Evolutionary conservation across 2,329 filamentous ascomycete species (phyloP), one percentile per base, ranked within the genome.

Genomic region (Blastomyces silverae): DNA sequence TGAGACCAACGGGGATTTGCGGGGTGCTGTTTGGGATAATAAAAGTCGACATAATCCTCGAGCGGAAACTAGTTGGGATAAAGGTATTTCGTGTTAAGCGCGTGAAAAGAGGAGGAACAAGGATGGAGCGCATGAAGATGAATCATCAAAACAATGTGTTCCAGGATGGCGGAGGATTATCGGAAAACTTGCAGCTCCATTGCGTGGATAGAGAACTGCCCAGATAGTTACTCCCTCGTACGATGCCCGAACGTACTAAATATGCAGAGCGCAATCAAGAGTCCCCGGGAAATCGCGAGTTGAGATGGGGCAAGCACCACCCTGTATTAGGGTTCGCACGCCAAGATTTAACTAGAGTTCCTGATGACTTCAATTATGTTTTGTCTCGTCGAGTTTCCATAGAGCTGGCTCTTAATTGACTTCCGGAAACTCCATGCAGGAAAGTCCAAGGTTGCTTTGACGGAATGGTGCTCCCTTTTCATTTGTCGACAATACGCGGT

Each of bases 1-100:
- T 77, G 5, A 81, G 75, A 25, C 75, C 76, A 55, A 85, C 75
- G 2, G 73, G 67, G 37, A 81, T 74, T 22, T 69, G 70, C 15
- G 73, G 74, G 31, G 67, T 68, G 50, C 66, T 75, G 61, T 70
- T 67, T 44, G 74, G 75, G 15, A 80, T 73, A 13, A 69, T 79
- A 67, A 81, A 81, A 53, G 74, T 77, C 11, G 78, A 76, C 77
- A 81, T 80, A 22, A 39, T 65, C 37, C 34, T 42, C 28, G 8
- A 42, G 62, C 15, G 57, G 22, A 50, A 22, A 4, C 46, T 63
- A 28, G 64, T 42, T 56, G 55, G 60, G 37, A 25, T 20, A n/a
- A 17, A 37, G n/a, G 15, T 39, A 11, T 17, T 20, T 13, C 34
- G 62, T 22, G 20, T 62, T 31, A 59, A 46, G 42, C 58, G 34